These are phyloP conservation scores for Cucurbita pepo DNA, from an alignment of 306 rosid genomes.

Conservation along the genomic window DNA sequence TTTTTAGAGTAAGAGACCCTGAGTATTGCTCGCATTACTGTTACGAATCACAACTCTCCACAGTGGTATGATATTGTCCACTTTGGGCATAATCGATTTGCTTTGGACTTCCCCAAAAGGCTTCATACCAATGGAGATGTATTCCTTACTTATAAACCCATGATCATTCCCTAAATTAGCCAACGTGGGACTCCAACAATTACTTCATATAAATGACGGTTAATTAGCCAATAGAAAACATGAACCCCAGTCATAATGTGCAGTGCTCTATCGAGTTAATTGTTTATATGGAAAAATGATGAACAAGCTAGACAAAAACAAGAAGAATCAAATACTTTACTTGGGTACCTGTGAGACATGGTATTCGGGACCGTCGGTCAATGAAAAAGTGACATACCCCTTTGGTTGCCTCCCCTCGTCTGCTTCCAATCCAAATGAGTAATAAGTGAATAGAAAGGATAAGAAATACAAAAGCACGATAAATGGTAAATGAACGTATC, in stretches of 20 bases:
- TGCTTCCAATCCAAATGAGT: conserved; percentile 16
- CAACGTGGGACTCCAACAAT: neutral
- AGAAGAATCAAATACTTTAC: neutral
- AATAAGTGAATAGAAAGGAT: neutral
- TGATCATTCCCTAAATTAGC: too few species aligned
- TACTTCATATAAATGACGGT: neutral
- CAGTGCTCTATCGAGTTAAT: neutral
- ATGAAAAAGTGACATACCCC: conserved; percentile 72
- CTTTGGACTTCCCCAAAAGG: too few species aligned
- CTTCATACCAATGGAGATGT: too few species aligned
- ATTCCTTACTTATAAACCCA: too few species aligned
- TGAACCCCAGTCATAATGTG: neutral
- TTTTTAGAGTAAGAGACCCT: neutral
- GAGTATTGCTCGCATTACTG: neutral
- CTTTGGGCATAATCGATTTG: too few species aligned
- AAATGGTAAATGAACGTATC: neutral
- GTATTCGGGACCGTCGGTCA: conserved; percentile 91
- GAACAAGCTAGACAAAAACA: neutral
- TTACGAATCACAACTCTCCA: too few species aligned
- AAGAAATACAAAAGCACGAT: neutral
- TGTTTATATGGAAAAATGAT: neutral
- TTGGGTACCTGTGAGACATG: conserved; percentile 82
- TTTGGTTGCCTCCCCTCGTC: conserved; percentile 59
- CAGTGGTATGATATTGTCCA: too few species aligned
- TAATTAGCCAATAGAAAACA: neutral